A percentile compares a stretch with the other conserved stretches of the same genome.
Conservation (phyloP, 495 filamentous ascomycete genomes). For the Thozetella sp. region DNA sequence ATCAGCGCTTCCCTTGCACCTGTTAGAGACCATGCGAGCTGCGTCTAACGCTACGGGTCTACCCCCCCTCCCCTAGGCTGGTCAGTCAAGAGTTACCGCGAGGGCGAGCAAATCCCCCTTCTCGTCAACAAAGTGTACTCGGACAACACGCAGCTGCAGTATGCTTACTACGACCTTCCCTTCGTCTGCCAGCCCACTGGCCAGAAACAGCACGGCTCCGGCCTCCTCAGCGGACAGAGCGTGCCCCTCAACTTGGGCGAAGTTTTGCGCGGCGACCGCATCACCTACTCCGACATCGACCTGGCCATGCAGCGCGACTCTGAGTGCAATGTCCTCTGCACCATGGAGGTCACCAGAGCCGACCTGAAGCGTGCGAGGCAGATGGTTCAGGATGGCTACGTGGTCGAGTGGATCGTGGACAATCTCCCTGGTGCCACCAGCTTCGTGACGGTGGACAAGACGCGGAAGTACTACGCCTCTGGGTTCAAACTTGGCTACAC, state of each 20-base stretch:
- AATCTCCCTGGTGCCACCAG: conserved; percentile 92
- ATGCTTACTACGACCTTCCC: conserved; percentile 90
- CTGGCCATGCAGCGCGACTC: conserved; percentile 79
- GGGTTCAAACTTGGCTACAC: conserved; percentile 93
- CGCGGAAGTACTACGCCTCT: conserved; percentile 87
- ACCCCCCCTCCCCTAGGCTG: conserved; percentile 57
- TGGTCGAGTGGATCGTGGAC: conserved; percentile 95
- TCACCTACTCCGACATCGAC: conserved; percentile 87
- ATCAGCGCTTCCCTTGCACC: not conserved
- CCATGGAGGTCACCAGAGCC: conserved; percentile 60
- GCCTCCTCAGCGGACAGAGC: conserved; percentile 77
- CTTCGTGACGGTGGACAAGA: conserved; percentile 89
- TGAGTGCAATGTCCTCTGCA: conserved; percentile 78
- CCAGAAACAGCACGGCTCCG: conserved; percentile 64
- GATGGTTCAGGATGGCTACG: conserved; percentile 81
- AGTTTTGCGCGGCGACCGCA: conserved; percentile 88
- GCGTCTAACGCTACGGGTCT: not conserved
- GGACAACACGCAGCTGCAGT: conserved; percentile 88
- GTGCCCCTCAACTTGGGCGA: conserved; percentile 92
- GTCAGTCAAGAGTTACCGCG: conserved; percentile 79
- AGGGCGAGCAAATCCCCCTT: conserved; percentile 79
- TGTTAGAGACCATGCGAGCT: not conserved
- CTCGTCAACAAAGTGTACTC: conserved; percentile 97
- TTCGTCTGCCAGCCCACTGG: conserved; percentile 88
- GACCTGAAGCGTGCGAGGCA: conserved; percentile 73